Evolutionary conservation across 345 rosid species (phyloP).

Genomic region (Hibiscus tridactylites): DNA sequence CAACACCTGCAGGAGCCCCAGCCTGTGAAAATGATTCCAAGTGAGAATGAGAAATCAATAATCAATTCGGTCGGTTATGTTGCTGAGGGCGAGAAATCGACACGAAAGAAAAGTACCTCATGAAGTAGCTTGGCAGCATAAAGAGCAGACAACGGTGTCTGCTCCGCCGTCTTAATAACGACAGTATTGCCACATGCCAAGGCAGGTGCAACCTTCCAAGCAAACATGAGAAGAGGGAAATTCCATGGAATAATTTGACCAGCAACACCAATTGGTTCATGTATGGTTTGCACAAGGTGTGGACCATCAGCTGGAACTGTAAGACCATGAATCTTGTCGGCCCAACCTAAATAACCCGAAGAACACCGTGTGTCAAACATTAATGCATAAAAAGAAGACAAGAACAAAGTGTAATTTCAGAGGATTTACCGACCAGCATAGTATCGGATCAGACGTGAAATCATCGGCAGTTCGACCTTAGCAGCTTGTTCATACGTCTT

Average conservation of each 20-base stretch:
- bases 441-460: slow-evolving; percentile 56
- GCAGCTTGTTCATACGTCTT: slow-evolving; percentile 81
- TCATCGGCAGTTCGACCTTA: slow-evolving; percentile 38
- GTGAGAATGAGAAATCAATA: slow-evolving; percentile 2
- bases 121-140: slow-evolving; percentile 43
- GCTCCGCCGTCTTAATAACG: too few species aligned
- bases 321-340: too few species aligned
- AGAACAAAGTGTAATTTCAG: neutral
- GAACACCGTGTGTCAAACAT: neutral
- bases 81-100: neutral
- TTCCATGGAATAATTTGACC: too few species aligned
- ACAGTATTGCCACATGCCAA: too few species aligned
- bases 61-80: neutral
- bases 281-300: too few species aligned
- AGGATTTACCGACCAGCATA: slow-evolving; percentile 63
- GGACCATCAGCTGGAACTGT: too few species aligned
- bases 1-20: slow-evolving; percentile 62
- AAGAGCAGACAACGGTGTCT: slow-evolving; percentile 34
- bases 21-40: slow-evolving; percentile 31
- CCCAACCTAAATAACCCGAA: slow-evolving; percentile 38
- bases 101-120: slow-evolving; percentile 30
- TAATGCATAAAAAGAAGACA: neutral
- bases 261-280: too few species aligned
- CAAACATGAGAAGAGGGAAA: too few species aligned
- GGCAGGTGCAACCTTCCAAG: too few species aligned